Evolutionary conservation across 1,139 yeast genomes (phyloP), one percentile per base, ranked within the genome.

Genomic region (Geotrichum citri-aurantii): DNA sequence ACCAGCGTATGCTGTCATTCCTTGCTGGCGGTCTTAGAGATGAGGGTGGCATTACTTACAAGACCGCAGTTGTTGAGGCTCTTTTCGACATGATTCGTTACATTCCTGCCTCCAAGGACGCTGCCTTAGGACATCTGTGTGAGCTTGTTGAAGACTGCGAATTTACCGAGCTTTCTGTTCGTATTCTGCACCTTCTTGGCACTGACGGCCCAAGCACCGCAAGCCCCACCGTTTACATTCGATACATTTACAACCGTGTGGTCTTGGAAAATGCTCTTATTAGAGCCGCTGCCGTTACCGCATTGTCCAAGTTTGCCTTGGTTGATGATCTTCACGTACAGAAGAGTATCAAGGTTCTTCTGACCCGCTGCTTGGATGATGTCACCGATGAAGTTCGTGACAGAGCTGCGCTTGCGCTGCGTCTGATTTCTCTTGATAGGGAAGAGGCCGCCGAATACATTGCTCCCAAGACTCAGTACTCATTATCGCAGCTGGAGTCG

Each of bases 91-190:
- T 93, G 75, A 89, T 93, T 68, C 86, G 86, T 65, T 90, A 87
- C 69, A 85, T 91, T 62, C 96, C 96, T 29, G 86, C 83, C 59
- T 89, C 95, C n/a, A 84, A 89, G 68, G 96, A 89, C 68, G 75
- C 82, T 60, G 96, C 96, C 37, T 79, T 93, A 69, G 90, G 88
- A 76, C 88, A 87, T 71, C 80, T 95, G 66, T 91, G 98, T 79
- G 99, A 93, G 73, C 91, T 91, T 70, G 95, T 93, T 67, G 99
- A 95, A 75, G 99, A 93, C 77, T 93, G 98, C 76, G 99, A 93
- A 75, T 93, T 81, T 76, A 88, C 97, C 47, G 97, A 91, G 74
- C 83, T 93, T 62, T 83, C 95, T 42, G 97, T 92, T 37, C 85
- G 98, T 72, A 86, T 93, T 63, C 81, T 93, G 72, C 96, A 91